phyloP scores from a whole-genome alignment of 2,329 filamentous ascomycete genomes.

The Aspergillus candidus region DNA sequence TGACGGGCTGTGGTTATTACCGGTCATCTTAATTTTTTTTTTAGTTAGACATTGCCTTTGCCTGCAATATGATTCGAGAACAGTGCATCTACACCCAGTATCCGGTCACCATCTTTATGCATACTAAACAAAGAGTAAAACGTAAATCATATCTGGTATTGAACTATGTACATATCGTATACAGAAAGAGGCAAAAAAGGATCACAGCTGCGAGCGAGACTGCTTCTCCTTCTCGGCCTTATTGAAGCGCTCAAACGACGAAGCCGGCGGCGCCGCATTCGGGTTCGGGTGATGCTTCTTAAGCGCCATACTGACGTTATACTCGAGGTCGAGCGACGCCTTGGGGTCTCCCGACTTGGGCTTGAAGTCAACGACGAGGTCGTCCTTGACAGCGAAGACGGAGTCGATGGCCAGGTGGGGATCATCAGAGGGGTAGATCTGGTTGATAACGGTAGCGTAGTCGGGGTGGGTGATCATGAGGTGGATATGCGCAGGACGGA shows the following conservation, averaged over 20 bases:
- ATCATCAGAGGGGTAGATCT: slow-evolving; percentile 56
- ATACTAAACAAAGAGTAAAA: too few species aligned
- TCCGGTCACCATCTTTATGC: too few species aligned
- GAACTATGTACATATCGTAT: too few species aligned
- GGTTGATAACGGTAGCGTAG: slow-evolving; percentile 53
- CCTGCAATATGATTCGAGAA: too few species aligned
- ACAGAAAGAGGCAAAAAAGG: too few species aligned
- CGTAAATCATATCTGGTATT: too few species aligned
- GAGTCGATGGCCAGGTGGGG: slow-evolving; percentile 54
- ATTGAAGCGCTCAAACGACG: slow-evolving; percentile 33
- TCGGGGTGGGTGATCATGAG: slow-evolving; percentile 51
- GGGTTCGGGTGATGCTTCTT: slow-evolving; percentile 37
- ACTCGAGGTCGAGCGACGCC: slow-evolving; percentile 55
- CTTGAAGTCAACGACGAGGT: slow-evolving; percentile 53
- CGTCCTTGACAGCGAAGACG: slow-evolving; percentile 58
- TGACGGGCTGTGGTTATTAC: too few species aligned
- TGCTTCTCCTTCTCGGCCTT: slow-evolving; percentile 14
- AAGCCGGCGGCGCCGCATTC: slow-evolving; percentile 33
- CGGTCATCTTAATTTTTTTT: too few species aligned
- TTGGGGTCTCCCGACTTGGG: slow-evolving; percentile 47
- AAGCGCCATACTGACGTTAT: slow-evolving; percentile 54
- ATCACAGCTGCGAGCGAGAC: too few species aligned
- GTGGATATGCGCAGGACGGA: slow-evolving; percentile 58
- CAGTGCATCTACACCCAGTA: too few species aligned
- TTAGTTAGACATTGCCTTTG: too few species aligned